These are phyloP conservation scores for Nigrograna mackinnonii DNA, from an alignment of 2,329 filamentous ascomycete species.

Conservation along the genomic window DNA sequence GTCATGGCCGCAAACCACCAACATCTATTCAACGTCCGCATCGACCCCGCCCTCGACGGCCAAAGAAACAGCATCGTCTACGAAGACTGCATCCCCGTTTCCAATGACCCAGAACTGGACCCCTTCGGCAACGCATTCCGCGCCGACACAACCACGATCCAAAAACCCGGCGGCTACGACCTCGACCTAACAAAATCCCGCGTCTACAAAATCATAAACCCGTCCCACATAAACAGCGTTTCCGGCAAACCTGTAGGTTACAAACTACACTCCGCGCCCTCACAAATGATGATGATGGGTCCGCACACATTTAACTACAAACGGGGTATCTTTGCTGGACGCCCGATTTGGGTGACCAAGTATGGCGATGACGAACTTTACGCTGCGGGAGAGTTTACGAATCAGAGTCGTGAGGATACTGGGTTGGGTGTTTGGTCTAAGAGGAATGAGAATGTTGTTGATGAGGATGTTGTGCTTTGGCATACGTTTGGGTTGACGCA, in stretches of 20 bases:
- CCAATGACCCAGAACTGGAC: slow-evolving; percentile 59
- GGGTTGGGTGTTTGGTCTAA: slow-evolving; percentile 54
- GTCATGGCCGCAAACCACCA: slow-evolving; percentile 74
- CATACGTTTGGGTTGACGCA: slow-evolving; percentile 64
- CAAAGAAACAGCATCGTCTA: slow-evolving; percentile 52
- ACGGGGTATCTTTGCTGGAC: slow-evolving; percentile 61
- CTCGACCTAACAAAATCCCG: slow-evolving; percentile 49
- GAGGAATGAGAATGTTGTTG: slow-evolving; percentile 57
- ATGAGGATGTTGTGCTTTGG: slow-evolving; percentile 61
- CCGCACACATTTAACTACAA: slow-evolving; percentile 59
- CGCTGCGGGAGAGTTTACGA: slow-evolving; percentile 63
- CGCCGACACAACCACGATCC: slow-evolving; percentile 50
- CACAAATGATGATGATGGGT: slow-evolving; percentile 57
- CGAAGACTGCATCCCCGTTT: slow-evolving; percentile 60
- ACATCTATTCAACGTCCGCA: slow-evolving; percentile 68
- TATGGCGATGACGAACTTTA: slow-evolving; percentile 63
- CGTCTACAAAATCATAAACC: slow-evolving; percentile 55
- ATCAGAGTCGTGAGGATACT: slow-evolving; percentile 59
- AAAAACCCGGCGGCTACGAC: slow-evolving; percentile 55
- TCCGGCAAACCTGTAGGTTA: slow-evolving; percentile 53
- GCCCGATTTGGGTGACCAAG: slow-evolving; percentile 61
- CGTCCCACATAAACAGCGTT: slow-evolving; percentile 47
- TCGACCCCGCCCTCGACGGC: slow-evolving; percentile 54
- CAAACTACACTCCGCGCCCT: slow-evolving; percentile 53
- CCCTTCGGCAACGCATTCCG: slow-evolving; percentile 58